Base-by-base conservation (phyloP, 208 protist species). In the Leishmania lainsoni region DNA sequence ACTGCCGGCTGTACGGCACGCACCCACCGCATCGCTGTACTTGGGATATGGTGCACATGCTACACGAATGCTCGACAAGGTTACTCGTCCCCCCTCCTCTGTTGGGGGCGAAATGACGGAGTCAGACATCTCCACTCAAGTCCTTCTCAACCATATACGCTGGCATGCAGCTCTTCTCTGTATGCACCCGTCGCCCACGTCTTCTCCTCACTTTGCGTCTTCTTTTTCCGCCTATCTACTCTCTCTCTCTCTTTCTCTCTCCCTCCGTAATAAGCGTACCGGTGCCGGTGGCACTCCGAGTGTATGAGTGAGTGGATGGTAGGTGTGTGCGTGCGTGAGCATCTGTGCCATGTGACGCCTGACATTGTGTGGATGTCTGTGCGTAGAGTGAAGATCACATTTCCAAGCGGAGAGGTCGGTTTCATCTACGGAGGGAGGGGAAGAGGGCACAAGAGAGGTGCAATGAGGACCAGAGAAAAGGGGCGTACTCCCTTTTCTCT, bases 321-420 rank as follows among this genome's bases (percentile, higher is more conserved):
- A 26, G 8, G 5, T 73, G 39, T 32, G 26, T 22, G 42, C 32
- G 39, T 63, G 26, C 29, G 32, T 49, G 66, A 29, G 32, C 29
- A 22, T 69, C 39, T 71, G 66, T n/a, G 1, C 66, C 39, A 71
- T 49, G 35, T 42, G 26, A 51, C 39, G n/a, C 16, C 16, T 35
- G n/a, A n/a, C 26, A 65, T 14, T 42, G 5, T 49, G 66, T 29
- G 22, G 22, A 73, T 51, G 45, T 20, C 69, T 52, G n/a, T 22
- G 75, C 22, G 3, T 51, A 3, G 4, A 45, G 22, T 14, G 81
- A 85, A 81, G 81, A 85, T 85, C 81, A 75, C 81, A 85, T 85
- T 85, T 85, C 81, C 81, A 85, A 85, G 81, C 81, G 78, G 78
- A 84, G 54, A 84, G 81, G 76, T 84, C 54, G 0, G 52, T 9